These are phyloP conservation scores for Pichia cactophila DNA, from an alignment of 1,139 yeast genomes.

Conservation along the genomic window DNA sequence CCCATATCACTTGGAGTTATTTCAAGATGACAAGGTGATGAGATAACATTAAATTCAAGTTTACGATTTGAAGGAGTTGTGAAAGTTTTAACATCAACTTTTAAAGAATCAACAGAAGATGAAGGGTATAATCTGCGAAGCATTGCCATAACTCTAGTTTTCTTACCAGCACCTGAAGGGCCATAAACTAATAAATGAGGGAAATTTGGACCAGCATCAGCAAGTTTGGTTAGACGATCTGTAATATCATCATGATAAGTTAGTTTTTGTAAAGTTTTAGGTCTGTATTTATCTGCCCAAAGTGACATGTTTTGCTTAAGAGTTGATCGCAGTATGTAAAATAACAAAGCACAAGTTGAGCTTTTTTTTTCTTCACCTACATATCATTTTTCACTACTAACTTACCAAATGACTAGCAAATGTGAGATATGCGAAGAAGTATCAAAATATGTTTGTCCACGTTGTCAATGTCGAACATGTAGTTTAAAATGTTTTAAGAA, in stretches of 20 bases:
- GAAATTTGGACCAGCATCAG: conserved; percentile 66
- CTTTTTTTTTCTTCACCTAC: neutral
- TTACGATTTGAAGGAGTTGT: conserved; percentile 66
- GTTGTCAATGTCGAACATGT: conserved; percentile 63
- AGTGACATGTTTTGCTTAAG: conserved; percentile 51
- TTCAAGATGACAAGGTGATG: conserved; percentile 85
- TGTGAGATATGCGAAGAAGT: conserved; percentile 34
- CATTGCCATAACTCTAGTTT: conserved; percentile 82
- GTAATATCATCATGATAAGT: conserved; percentile 66
- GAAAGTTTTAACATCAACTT: conserved; percentile 77
- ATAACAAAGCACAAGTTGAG: neutral
- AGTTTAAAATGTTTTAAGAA: conserved; percentile 59
- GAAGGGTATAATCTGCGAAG: conserved; percentile 75
- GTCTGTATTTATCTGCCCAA: conserved; percentile 96
- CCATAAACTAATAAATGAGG: conserved; percentile 93
- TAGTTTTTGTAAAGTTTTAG: conserved; percentile 54
- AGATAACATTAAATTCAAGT: conserved; percentile 82
- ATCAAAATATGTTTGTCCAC: conserved; percentile 77
- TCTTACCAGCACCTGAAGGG: conserved; percentile 95
- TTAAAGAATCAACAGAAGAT: conserved; percentile 64
- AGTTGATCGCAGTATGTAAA: too few species aligned
- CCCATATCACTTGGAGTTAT: conserved; percentile 98
- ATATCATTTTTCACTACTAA: neutral
- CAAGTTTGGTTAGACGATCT: conserved; percentile 44
- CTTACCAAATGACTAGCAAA: neutral